These are phyloP conservation scores for Euphorbia celastroides DNA, from an alignment of 441 rosid genomes.

Conservation along the genomic window DNA sequence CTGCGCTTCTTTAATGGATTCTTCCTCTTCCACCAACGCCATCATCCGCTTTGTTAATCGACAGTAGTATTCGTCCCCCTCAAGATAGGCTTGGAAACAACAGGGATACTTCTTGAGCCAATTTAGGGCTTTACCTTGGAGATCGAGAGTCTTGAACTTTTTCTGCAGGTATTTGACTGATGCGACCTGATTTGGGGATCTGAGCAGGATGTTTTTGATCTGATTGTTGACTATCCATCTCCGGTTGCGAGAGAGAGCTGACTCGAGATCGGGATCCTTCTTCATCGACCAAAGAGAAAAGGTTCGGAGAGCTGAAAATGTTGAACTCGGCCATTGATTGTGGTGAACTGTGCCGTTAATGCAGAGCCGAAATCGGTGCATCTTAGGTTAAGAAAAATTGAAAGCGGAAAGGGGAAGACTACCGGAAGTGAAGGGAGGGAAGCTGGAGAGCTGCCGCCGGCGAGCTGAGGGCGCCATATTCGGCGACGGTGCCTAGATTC, in stretches of 20 bases:
- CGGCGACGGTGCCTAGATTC: no score
- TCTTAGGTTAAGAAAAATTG: neutral
- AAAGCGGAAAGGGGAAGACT: no score
- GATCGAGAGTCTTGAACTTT: slow-evolving; percentile 88
- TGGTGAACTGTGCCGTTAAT: slow-evolving; percentile 5
- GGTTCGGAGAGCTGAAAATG: slow-evolving; percentile 30
- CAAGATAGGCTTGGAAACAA: slow-evolving; percentile 61
- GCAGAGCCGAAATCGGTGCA: neutral
- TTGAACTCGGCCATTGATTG: slow-evolving; percentile 4
- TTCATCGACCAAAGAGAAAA: slow-evolving; percentile 88
- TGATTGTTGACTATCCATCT: slow-evolving; percentile 87
- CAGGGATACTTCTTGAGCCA: slow-evolving; percentile 91
- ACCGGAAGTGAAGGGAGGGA: no score
- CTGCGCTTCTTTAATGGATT: slow-evolving; percentile 55
- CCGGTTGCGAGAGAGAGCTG: slow-evolving; percentile 67
- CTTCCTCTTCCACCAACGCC: slow-evolving; percentile 77
- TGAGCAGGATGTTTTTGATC: slow-evolving; percentile 68
- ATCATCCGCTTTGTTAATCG: slow-evolving; percentile 65
- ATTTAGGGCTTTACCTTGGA: slow-evolving; percentile 84
- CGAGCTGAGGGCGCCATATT: no score
- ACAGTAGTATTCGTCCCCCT: slow-evolving; percentile 62
- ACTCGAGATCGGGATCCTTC: slow-evolving; percentile 82
- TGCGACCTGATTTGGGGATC: slow-evolving; percentile 58
- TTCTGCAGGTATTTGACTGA: slow-evolving; percentile 68
- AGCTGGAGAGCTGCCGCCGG: no score